phyloP scores from a whole-genome alignment of 2,329 filamentous ascomycete genomes.

The Cyphellophora attinorum region DNA sequence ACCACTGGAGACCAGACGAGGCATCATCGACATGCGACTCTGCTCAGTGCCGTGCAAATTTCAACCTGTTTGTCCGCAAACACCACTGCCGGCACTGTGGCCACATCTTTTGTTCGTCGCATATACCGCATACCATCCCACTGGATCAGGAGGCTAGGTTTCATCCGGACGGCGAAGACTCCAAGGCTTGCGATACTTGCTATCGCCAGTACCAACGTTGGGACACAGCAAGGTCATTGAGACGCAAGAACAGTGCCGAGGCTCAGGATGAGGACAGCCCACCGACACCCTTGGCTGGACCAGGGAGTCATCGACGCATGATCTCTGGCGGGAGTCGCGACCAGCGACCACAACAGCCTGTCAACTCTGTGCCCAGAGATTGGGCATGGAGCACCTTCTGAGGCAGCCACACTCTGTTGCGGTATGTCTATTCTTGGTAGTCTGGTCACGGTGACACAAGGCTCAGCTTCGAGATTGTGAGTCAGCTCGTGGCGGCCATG shows the following conservation, averaged over 20 bases:
- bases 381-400: constrained; percentile 57
- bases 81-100: constrained; percentile 61
- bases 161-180: constrained; percentile 47
- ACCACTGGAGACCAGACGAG: constrained; percentile 58
- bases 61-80: constrained; percentile 52
- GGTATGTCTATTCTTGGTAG: no score
- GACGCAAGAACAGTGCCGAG: constrained; percentile 41
- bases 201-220: constrained; percentile 49
- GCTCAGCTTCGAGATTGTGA: no score
- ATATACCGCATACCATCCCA: constrained; percentile 47
- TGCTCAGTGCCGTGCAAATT: constrained; percentile 47
- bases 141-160: constrained; percentile 57
- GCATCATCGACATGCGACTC: constrained; percentile 48
- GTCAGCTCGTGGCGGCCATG: no score
- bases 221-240: constrained; percentile 39
- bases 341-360: constrained; percentile 35
- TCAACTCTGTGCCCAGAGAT: constrained; percentile 45
- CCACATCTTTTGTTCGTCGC: constrained; percentile 53
- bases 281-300: constrained; percentile 13
- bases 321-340: constrained; percentile 19
- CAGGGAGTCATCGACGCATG: constrained; percentile 14
- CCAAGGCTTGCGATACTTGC: constrained; percentile 53
- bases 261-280: constrained; percentile 15
- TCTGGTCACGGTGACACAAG: no score
- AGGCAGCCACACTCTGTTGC: no score